Base-by-base conservation (phyloP, 371 early-diverging fungal genomes). In the Nematocida major region DNA sequence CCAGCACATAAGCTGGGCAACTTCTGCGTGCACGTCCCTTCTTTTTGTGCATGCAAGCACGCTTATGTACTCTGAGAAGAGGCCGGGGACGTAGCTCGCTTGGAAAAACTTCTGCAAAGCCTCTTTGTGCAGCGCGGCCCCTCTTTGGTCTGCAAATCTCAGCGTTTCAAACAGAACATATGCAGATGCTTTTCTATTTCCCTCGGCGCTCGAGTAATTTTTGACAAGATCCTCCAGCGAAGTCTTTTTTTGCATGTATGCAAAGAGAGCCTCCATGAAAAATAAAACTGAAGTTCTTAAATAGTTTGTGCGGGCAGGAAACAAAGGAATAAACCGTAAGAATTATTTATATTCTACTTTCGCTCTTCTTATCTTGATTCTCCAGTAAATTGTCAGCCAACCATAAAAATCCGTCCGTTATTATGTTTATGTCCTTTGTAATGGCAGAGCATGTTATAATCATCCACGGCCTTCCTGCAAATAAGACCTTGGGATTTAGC, bases 331-430 rank as follows among this genome's bases (percentile, higher is more conserved):
- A 51, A 51, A 51, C 11, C 45, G n/a, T 13, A n/a, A 11, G n/a
- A 43, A 11, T 43, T n/a, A 43, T 43, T n/a, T n/a, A n/a, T n/a
- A n/a, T n/a, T n/a, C n/a, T n/a, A n/a, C n/a, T n/a, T n/a, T n/a
- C n/a, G n/a, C n/a, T n/a, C n/a, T n/a, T n/a, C n/a, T n/a, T n/a
- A n/a, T n/a, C 57, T 38, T 57, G 57, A 36, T 30, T 22, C 42
- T 61, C 65, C 34, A 59, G 26, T 47, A 73, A 45, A 36, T 73
- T 38, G 13, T 59, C 22, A 15, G 76, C 76, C 34, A 73, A 50
- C 76, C 76, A 73, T 15, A 47, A 36, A 59, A 73, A 73, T 20
- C 48, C 76, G 28, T 73, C 54, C 2, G 36, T 62, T 15, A 73
- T 73, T n/a, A 20, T 59, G 7, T 62, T 45, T 47, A 73, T 22